These are phyloP conservation scores for Citrullus colocynthis DNA, from an alignment of 306 rosid genomes.

Conservation along the genomic window DNA sequence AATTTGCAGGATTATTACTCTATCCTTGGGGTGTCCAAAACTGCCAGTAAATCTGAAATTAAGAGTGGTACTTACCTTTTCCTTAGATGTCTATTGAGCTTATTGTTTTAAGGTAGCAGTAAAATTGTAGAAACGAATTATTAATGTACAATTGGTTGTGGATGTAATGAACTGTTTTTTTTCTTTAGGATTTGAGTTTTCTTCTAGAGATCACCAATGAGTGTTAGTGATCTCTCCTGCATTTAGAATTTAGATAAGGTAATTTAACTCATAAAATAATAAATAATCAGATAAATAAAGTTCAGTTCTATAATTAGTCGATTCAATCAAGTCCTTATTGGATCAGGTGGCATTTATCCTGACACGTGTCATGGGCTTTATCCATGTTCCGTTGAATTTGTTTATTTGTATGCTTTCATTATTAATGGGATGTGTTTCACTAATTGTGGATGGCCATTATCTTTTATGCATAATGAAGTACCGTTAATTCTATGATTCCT, in stretches of 20 bases:
- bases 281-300: neutral
- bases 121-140: neutral
- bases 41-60: slow-evolving; percentile 84
- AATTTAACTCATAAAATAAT: neutral
- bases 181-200: neutral
- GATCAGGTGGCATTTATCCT: neutral
- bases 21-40: slow-evolving; percentile 80
- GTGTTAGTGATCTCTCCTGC: neutral
- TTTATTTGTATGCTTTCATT: neutral
- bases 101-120: neutral
- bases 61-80: slow-evolving; percentile 53
- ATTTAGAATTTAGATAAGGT: neutral
- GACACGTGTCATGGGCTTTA: neutral
- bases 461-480: neutral
- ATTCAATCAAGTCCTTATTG: neutral
- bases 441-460: neutral
- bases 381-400: neutral
- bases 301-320: neutral
- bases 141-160: neutral
- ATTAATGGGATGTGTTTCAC: neutral
- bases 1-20: slow-evolving; percentile 75
- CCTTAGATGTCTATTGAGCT: neutral
- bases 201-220: neutral
- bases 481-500: neutral
- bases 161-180: neutral